Base-by-base conservation (phyloP, 768 basidiomycete genomes). In the Crassisporium funariophilum region DNA sequence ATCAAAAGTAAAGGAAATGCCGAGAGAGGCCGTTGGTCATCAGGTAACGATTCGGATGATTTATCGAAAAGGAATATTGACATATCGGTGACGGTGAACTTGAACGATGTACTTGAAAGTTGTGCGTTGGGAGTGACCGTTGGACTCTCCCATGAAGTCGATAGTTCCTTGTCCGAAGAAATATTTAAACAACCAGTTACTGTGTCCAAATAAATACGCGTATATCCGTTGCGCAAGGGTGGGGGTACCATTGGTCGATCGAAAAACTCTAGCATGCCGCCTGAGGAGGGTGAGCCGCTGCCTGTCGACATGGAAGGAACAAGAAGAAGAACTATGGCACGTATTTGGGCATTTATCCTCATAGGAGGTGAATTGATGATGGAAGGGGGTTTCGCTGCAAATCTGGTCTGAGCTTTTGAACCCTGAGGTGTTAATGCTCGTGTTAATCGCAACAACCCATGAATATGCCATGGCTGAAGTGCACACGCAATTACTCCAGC, bases 1-100 rank as follows among this genome's bases (percentile, higher is more conserved):
- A 82, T 83, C 38, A 93, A 77, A 13, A 95, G 58, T 35, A 95
- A 66, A 10, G 92, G 92, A 11, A 77, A 74, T 19, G 83, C 78
- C 15, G 56, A 49, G 36, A 71, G 42, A 16, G 58, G 24, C 0
- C 19, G 13, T 13, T 44, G 12, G 15, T 36, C 29, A 29, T 44
- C 37, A 13, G 27, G 4, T 20, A 15, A 9, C 9, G 10, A 23
- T 42, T 46, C 33, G 41, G 22, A 20, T 33, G 45, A 46, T 44
- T 45, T 41, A 15, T 66, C 66, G 56, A 86, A 78, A 9, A 72
- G 70, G 52, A 88, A 84, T 8, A 79, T 56, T 12, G 85, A 84
- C 1, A 87, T 9, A 36, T 88, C 86, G 8, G 57, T 53, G 9
- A 80, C 35, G 5, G 31, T 52, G 23, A 59, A 48, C 31, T 53